phyloP scores from a whole-genome alignment of 352 stramenopile species.

The Pythium aquatile region DNA sequence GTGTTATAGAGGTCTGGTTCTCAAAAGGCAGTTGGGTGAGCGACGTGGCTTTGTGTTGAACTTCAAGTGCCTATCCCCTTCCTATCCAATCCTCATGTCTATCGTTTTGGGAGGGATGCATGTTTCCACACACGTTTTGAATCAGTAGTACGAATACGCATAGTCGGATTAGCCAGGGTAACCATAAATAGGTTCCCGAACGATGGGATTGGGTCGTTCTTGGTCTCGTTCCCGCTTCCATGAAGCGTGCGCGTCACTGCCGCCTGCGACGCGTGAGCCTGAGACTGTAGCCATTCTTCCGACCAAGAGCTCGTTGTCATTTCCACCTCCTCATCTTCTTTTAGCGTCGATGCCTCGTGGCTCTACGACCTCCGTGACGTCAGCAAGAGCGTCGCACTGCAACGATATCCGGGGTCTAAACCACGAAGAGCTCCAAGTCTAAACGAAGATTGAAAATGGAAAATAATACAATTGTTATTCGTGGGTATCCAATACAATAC shows the following conservation, averaged over 20 bases:
- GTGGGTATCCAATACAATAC: no score
- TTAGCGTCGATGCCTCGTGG: no score
- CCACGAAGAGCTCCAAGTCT: no score
- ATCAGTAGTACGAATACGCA: no score
- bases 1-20: background rate
- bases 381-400: no score
- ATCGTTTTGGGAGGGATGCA: background rate
- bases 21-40: background rate
- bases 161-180: background rate
- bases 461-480: no score
- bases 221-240: background rate
- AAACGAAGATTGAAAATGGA: no score
- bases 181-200: background rate
- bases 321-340: no score
- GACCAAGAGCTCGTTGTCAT: no score
- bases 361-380: no score
- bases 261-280: background rate
- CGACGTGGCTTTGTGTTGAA: slow-evolving; percentile 20
- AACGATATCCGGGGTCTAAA: no score
- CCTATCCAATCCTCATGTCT: background rate
- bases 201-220: background rate
- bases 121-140: background rate
- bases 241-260: slow-evolving; percentile 19
- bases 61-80: slow-evolving; percentile 11
- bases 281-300: background rate